phyloP scores from a whole-genome alignment of 306 rosid species.

The Vigna nakashimae region DNA sequence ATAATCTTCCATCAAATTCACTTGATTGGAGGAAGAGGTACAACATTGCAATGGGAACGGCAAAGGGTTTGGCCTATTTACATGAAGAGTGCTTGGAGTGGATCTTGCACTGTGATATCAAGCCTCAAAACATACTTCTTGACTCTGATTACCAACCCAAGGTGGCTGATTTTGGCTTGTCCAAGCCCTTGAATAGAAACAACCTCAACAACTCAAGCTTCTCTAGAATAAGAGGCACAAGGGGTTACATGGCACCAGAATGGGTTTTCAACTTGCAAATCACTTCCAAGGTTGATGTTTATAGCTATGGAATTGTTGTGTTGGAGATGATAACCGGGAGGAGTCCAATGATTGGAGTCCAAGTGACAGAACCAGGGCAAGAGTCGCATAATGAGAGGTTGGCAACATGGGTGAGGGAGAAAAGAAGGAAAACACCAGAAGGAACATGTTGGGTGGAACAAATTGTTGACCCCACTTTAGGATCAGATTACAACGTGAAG shows the following conservation, averaged over 20 bases:
- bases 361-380: not conserved
- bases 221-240: conserved; percentile 58
- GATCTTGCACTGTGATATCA: conserved; percentile 27
- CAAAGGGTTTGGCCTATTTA: conserved; percentile 25
- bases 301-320: conserved; percentile 26
- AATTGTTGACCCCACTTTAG: conserved; percentile 48
- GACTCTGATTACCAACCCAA: conserved; percentile 24
- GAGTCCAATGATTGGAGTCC: conserved; percentile 16
- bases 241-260: conserved; percentile 45
- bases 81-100: conserved; percentile 34
- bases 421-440: not conserved
- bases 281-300: conserved; percentile 26
- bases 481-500: conserved; percentile 7
- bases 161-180: conserved; percentile 39
- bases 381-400: conserved; percentile 43
- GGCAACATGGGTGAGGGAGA: conserved; percentile 50
- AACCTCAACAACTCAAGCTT: conserved; percentile 38
- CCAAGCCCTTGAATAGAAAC: conserved; percentile 28
- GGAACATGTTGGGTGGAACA: conserved; percentile 26
- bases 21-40: conserved; percentile 20
- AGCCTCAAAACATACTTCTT: conserved; percentile 28
- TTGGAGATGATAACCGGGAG: conserved; percentile 46
- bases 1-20: conserved; percentile 7
- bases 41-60: conserved; percentile 21
- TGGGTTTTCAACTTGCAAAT: conserved; percentile 35